Conservation (phyloP, 352 stramenopile genomes). For the Pythium diclinum region DNA sequence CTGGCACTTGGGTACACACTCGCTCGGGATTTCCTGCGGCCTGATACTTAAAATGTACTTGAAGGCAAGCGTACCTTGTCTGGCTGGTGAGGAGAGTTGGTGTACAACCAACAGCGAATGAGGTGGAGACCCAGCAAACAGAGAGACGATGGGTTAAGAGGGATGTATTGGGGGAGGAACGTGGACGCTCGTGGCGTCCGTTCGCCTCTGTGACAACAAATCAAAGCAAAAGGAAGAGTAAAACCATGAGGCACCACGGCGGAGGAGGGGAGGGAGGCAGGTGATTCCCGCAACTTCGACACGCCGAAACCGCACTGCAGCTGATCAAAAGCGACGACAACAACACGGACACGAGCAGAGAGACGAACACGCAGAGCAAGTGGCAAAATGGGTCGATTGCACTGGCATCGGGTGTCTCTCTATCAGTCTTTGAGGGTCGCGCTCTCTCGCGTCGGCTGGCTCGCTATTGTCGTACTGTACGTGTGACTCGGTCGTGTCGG, state of each 20-base stretch:
- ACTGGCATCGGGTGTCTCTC: slow-evolving; percentile 1
- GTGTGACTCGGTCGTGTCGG: slow-evolving; percentile 7
- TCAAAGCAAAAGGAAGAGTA: slow-evolving; percentile 3
- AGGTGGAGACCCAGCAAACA: slow-evolving; percentile 4
- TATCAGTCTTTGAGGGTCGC: slow-evolving; percentile 2
- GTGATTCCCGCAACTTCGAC: background rate
- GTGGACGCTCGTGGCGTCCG: background rate
- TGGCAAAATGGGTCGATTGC: slow-evolving; percentile 3
- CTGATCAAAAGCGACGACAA: slow-evolving; percentile 5
- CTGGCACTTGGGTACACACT: slow-evolving; percentile 56
- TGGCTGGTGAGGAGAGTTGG: background rate
- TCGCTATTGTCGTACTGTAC: slow-evolving; percentile 4
- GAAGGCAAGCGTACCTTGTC: background rate
- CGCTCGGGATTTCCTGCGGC: slow-evolving; percentile 47
- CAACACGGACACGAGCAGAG: slow-evolving; percentile 5
- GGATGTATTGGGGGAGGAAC: slow-evolving; percentile 7
- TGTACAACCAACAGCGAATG: background rate
- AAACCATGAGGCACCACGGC: background rate
- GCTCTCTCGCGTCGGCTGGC: background rate
- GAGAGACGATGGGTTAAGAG: slow-evolving; percentile 1
- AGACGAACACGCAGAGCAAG: background rate
- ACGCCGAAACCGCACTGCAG: background rate
- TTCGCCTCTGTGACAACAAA: background rate
- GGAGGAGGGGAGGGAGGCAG: no score
- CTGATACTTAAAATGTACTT: slow-evolving; percentile 5